Conservation (phyloP, 192 early-diverging fungal genomes). For the Coemansia sp. region DNA sequence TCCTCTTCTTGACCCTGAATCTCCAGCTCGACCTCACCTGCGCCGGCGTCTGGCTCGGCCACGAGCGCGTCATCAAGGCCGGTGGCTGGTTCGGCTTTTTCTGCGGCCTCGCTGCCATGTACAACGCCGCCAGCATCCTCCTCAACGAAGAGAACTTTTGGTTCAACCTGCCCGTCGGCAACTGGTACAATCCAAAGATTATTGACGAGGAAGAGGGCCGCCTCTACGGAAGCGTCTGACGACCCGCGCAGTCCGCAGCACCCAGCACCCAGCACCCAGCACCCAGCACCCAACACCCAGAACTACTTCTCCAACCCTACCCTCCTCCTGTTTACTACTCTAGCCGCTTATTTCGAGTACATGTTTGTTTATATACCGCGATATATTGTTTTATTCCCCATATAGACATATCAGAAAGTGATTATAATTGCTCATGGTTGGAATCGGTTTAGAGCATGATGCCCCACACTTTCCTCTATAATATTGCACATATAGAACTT, state of each 20-base stretch:
- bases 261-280: too few species aligned
- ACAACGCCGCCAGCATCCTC: constrained; percentile 43
- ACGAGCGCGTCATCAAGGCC: constrained; percentile 22
- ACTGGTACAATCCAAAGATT: constrained; percentile 39
- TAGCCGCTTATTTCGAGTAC: neutral
- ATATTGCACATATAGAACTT: neutral
- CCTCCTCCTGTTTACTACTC: too few species aligned
- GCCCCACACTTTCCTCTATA: too few species aligned
- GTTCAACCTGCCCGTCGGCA: constrained; percentile 48
- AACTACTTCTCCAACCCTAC: too few species aligned
- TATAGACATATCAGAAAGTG: neutral
- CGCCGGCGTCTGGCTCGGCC: constrained; percentile 24
- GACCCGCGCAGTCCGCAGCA: neutral
- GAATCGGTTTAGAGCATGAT: too few species aligned
- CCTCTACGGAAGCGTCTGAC: neutral
- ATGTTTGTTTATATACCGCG: too few species aligned
- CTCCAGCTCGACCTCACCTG: constrained; percentile 31
- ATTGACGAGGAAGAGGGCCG: constrained; percentile 1
- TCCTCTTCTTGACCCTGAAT: constrained; percentile 41
- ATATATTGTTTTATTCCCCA: too few species aligned
- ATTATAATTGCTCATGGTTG: too few species aligned
- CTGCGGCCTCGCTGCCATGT: constrained; percentile 45
- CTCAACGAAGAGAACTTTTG: constrained; percentile 51
- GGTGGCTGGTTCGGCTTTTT: constrained; percentile 52
- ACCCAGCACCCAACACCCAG: too few species aligned